phyloP scores from a whole-genome alignment of 2,329 filamentous ascomycete species.

The Ascomycota sp. region DNA sequence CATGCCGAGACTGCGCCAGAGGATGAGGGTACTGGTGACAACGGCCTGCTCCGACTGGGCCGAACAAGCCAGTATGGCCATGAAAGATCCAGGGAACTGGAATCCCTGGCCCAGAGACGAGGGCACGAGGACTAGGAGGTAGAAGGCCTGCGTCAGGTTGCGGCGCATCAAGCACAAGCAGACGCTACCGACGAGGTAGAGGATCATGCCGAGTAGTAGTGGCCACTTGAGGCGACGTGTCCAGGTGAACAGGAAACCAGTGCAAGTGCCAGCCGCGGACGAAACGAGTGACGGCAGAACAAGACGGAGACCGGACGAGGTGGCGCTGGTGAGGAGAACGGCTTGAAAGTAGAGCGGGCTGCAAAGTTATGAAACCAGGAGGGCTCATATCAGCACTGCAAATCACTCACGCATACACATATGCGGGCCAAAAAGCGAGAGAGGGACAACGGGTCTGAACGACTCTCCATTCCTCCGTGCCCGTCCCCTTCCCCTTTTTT shows the following conservation, averaged over 20 bases:
- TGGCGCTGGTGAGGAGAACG: constrained; percentile 46
- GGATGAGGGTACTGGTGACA: constrained; percentile 44
- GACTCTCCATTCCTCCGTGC: too few species aligned
- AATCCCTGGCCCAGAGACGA: constrained; percentile 37
- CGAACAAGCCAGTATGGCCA: constrained; percentile 37
- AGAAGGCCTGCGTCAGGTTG: constrained; percentile 26
- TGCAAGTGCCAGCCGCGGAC: constrained; percentile 29
- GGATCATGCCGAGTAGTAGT: constrained; percentile 25
- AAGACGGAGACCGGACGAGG: constrained; percentile 48
- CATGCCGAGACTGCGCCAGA: constrained; percentile 49
- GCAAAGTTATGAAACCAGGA: too few species aligned
- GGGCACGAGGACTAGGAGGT: constrained; percentile 34
- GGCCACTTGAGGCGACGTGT: constrained; percentile 37
- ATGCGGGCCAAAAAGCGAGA: too few species aligned
- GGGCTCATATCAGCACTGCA: background rate
- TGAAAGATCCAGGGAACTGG: constrained; percentile 39
- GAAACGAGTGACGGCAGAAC: constrained; percentile 37
- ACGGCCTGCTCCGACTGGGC: constrained; percentile 41
- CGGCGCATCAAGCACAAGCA: constrained; percentile 26
- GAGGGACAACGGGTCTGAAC: too few species aligned
- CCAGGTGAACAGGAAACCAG: constrained; percentile 39
- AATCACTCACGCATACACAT: too few species aligned
- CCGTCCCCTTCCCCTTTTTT: too few species aligned
- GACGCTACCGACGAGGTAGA: constrained; percentile 26
- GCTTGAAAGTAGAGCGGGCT: constrained; percentile 58